These are phyloP conservation scores for Schizopora paradoxa DNA, from an alignment of 1,284 basidiomycete species.

Conservation along the genomic window DNA sequence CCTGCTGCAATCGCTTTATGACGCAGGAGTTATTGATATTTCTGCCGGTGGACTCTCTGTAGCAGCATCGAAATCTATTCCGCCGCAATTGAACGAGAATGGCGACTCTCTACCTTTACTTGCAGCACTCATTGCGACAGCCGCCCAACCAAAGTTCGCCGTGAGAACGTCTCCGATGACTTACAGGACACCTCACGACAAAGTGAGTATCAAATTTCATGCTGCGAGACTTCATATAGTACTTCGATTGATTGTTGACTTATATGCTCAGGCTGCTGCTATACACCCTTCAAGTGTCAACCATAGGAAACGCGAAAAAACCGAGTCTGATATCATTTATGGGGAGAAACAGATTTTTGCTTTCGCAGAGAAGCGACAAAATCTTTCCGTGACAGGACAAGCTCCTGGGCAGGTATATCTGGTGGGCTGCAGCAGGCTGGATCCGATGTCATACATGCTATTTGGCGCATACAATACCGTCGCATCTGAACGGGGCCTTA, in stretches of 20 bases:
- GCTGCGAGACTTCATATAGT: conserved; percentile 6
- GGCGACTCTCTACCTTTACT: conserved; percentile 76
- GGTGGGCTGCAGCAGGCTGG: conserved; percentile 80
- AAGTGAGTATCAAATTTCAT: conserved; percentile 47
- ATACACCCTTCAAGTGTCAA: conserved; percentile 91
- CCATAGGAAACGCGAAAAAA: conserved; percentile 57
- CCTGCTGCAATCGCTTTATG: conserved; percentile 73
- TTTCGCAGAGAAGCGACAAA: conserved; percentile 82
- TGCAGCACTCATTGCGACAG: conserved; percentile 81
- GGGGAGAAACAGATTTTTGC: conserved; percentile 79
- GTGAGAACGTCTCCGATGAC: conserved; percentile 71
- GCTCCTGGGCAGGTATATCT: conserved; percentile 64
- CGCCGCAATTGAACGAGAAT: conserved; percentile 70
- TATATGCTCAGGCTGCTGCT: conserved; percentile 47
- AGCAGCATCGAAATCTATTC: conserved; percentile 39
- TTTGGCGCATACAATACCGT: conserved; percentile 84
- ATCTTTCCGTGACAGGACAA: conserved; percentile 46
- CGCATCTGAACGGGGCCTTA: conserved; percentile 63
- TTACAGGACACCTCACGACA: conserved; percentile 81
- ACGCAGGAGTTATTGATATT: conserved; percentile 77
- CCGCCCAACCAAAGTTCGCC: conserved; percentile 92
- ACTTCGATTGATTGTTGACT: too few species aligned
- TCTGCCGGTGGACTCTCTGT: conserved; percentile 53
- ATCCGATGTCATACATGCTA: conserved; percentile 87
- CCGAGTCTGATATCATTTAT: conserved; percentile 36